These are phyloP conservation scores for Xerocomellus intermedius DNA, from an alignment of 768 basidiomycete species.

Conservation along the genomic window DNA sequence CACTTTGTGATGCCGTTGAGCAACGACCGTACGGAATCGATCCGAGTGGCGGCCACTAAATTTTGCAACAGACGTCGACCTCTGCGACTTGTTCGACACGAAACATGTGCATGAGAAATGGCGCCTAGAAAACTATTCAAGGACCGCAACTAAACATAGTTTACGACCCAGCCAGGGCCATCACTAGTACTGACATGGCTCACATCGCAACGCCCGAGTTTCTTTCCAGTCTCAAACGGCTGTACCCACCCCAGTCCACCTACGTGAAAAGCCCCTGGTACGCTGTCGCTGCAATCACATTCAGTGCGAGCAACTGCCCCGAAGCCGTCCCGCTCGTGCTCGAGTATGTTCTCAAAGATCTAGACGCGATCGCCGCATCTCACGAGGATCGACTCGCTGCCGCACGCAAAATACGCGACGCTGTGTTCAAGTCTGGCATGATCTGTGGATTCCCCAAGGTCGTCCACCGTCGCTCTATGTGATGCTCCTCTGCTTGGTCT, in stretches of 20 bases:
- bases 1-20: background rate
- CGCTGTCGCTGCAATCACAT: conserved; percentile 54
- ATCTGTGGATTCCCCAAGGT: conserved; percentile 60
- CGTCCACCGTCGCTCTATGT: background rate
- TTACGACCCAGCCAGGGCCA: background rate
- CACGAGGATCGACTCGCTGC: conserved; percentile 41
- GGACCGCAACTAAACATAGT: background rate
- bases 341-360: conserved; percentile 45
- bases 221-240: conserved; percentile 42
- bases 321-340: conserved; percentile 59
- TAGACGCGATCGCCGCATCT: conserved; percentile 31
- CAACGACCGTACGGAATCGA: too few relatives aligned
- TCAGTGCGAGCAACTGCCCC: conserved; percentile 56
- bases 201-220: conserved; percentile 41
- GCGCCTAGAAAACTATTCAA: background rate
- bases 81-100: background rate
- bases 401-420: conserved; percentile 58
- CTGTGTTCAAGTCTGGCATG: conserved; percentile 59
- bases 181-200: conserved; percentile 1
- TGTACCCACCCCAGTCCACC: conserved; percentile 39
- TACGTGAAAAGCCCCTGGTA: conserved; percentile 54
- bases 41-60: background rate
- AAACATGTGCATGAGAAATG: background rate
- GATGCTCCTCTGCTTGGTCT: background rate
- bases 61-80: background rate